Conservation (phyloP, 2,329 filamentous ascomycete genomes). For the Fusarium paranaense region DNA sequence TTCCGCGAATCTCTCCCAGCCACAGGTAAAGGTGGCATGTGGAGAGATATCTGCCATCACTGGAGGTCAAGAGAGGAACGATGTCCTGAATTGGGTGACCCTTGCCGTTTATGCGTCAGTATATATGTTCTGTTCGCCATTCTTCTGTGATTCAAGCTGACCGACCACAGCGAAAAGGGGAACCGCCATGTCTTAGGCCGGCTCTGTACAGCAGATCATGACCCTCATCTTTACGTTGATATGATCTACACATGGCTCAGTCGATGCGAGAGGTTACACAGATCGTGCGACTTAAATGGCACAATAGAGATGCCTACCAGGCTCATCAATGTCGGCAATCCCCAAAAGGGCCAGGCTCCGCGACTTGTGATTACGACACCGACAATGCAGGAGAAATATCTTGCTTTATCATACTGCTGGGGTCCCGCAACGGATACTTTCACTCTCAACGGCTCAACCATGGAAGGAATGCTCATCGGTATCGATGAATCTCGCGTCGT, state of each 20-base stretch:
- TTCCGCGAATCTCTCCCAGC: not conserved
- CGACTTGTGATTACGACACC: not conserved
- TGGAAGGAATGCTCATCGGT: not conserved
- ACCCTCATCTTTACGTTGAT: not conserved
- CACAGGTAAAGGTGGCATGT: not conserved
- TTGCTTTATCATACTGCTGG: constrained; percentile 18
- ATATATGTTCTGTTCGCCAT: not conserved
- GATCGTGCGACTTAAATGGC: not conserved
- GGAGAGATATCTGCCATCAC: not conserved
- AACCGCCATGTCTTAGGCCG: not conserved
- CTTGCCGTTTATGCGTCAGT: constrained; percentile 11
- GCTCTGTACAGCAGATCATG: not conserved
- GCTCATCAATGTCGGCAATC: constrained; percentile 2
- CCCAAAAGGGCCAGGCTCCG: not conserved
- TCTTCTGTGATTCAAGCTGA: not conserved
- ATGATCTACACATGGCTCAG: not conserved
- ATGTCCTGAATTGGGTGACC: not conserved
- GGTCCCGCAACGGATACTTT: constrained; percentile 14
- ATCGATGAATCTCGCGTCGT: not conserved
- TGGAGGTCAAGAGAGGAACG: not conserved
- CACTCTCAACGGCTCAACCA: constrained; percentile 4
- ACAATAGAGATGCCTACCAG: constrained; percentile 4
- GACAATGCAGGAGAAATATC: not conserved
- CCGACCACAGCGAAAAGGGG: not conserved
- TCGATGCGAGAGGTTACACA: not conserved